These are phyloP conservation scores for Trichaptum fuscoviolaceum DNA, from an alignment of 768 basidiomycete genomes.

Conservation along the genomic window DNA sequence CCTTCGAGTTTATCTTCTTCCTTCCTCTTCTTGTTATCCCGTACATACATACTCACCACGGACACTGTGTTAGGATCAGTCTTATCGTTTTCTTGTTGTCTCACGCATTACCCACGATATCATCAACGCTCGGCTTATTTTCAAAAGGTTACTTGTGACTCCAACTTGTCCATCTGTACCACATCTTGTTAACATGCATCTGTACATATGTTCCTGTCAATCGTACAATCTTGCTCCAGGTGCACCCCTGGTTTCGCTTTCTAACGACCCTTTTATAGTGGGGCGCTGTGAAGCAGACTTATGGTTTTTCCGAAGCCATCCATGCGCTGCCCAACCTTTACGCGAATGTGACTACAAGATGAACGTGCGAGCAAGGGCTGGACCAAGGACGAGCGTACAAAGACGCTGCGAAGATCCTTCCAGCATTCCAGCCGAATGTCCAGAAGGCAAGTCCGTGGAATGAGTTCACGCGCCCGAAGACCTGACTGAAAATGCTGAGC, in stretches of 20 bases:
- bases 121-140: not conserved
- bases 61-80: not conserved
- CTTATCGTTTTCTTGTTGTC: not conserved
- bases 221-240: not conserved
- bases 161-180: not conserved
- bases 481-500: not conserved
- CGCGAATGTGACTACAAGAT: not conserved
- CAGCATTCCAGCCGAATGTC: not conserved
- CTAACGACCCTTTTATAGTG: not conserved
- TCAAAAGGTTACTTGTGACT: not conserved
- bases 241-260: not conserved
- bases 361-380: not conserved
- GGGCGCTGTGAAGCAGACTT: not conserved
- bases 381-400: not conserved
- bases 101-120: not conserved
- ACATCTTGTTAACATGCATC: not conserved
- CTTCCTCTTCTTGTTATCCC: not conserved
- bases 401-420: not conserved
- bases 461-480: not conserved
- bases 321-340: not conserved
- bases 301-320: not conserved
- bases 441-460: conserved; percentile 1
- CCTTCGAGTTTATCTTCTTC: not conserved
- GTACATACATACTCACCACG: not conserved
- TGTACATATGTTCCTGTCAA: not conserved